Percentiles rank a stretch among this genome's conserved stretches.
These are phyloP conservation scores for Pichia sp. DNA, from an alignment of 1,139 yeast genomes.

Conservation along the genomic window DNA sequence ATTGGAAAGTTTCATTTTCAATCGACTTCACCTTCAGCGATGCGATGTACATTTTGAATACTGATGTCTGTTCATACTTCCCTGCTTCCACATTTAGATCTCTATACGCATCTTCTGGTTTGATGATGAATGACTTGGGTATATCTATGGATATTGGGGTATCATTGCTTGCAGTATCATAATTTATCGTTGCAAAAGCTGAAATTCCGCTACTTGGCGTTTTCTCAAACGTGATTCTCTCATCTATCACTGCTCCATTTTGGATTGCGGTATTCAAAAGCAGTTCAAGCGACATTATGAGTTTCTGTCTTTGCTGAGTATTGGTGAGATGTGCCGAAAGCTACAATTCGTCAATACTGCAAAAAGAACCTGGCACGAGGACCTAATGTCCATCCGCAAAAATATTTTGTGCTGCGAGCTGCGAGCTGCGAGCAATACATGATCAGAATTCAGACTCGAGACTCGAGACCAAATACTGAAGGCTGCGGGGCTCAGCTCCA, in stretches of 20 bases:
- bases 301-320: too few species aligned
- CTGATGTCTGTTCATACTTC: constrained; percentile 6
- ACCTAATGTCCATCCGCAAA: too few species aligned
- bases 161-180: not conserved
- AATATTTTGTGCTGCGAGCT: too few species aligned
- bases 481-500: too few species aligned
- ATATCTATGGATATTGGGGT: constrained; percentile 6
- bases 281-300: constrained; percentile 10
- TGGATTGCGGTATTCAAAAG: constrained; percentile 15
- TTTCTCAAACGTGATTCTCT: constrained; percentile 12
- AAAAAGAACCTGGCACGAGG: too few species aligned
- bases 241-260: constrained; percentile 15
- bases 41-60: constrained; percentile 19
- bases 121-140: constrained; percentile 17
- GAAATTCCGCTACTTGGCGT: constrained; percentile 16
- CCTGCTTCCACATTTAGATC: constrained; percentile 6
- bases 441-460: too few species aligned
- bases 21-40: constrained; percentile 2
- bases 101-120: constrained; percentile 18
- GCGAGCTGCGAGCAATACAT: too few species aligned
- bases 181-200: constrained; percentile 3
- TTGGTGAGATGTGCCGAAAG: too few species aligned
- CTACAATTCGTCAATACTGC: too few species aligned
- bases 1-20: constrained; percentile 24
- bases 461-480: too few species aligned